Base-by-base conservation (phyloP, 139 green algal genomes). In the Trebouxia sp. region DNA sequence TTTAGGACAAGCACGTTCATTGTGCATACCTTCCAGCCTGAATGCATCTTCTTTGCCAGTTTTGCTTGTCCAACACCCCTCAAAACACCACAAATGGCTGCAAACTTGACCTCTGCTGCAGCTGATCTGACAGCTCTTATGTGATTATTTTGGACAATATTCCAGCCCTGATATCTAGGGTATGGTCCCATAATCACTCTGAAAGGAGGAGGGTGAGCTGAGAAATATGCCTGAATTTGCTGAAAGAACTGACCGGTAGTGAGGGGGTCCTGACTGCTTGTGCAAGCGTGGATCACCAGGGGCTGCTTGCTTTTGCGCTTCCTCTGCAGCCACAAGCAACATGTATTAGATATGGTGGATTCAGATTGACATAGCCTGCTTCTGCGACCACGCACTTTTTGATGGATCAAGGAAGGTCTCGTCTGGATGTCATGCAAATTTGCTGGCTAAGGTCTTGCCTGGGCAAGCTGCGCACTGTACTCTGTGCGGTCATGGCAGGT, bases 241-340 rank as follows among this genome's bases (percentile, higher is more conserved):
- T 77, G 69, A 24, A 77, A 77, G 69, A 77, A 77, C 5, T 41
- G 69, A 20, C 69, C 69, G 20, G 69, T 77, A 14, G 24, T 77
- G 26, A 77, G 1, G 1, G 69, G 41, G 24, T 55, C n/a, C 4
- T 77, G 69, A 26, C 41, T 53, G 39, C 41, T 56, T n/a, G 69
- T 77, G 42, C 69, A 77, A 11, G 69, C 69, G 55, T 77, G 69
- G 3, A 77, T 26, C 22, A 77, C 28, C 39, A 77, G 42, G 24
- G 69, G 69, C 11, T 37, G 69, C 41, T 30, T 51, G 4, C 26
- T 20, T 24, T 6, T 56, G 8, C n/a, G 53, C 39, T 26, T 9
- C 35, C 41, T 41, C 69, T 77, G 41, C 15, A 75, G 30, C 22
- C 35, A 75, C 24, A 50, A 35, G 11, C 5, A 69, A 0, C 56